phyloP scores from a whole-genome alignment of 1,284 basidiomycete species.

The Leccinum fuscescens region DNA sequence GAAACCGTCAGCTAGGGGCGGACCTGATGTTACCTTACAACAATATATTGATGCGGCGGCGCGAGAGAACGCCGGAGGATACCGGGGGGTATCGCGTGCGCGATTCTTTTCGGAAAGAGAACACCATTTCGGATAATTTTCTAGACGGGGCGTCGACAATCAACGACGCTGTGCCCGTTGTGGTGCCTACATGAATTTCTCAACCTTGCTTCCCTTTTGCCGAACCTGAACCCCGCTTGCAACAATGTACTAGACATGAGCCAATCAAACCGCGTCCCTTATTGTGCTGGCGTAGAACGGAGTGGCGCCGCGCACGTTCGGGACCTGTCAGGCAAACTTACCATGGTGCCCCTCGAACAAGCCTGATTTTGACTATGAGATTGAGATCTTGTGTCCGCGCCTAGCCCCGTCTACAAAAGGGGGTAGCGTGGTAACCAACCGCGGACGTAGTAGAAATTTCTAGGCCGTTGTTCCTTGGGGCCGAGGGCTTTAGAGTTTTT shows the following conservation, averaged over 20 bases:
- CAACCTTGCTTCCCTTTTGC: slow-evolving; percentile 7
- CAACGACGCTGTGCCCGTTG: not conserved
- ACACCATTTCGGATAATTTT: not conserved
- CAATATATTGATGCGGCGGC: slow-evolving; percentile 8
- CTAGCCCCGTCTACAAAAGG: slow-evolving; percentile 17
- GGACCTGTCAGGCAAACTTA: slow-evolving; percentile 10
- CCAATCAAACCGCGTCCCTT: slow-evolving; percentile 12
- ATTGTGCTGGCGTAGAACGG: slow-evolving; percentile 5
- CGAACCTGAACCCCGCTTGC: slow-evolving; percentile 8
- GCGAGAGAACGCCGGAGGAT: slow-evolving; percentile 18
- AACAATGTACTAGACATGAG: slow-evolving; percentile 12
- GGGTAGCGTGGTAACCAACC: slow-evolving; percentile 26
- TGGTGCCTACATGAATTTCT: not conserved
- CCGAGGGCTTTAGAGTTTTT: slow-evolving; percentile 23
- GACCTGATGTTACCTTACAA: slow-evolving; percentile 8
- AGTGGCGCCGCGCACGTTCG: slow-evolving; percentile 3
- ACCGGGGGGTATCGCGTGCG: slow-evolving; percentile 11
- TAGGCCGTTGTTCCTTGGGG: slow-evolving; percentile 20
- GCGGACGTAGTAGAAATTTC: slow-evolving; percentile 15
- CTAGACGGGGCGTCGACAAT: slow-evolving; percentile 7
- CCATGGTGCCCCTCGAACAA: slow-evolving; percentile 19
- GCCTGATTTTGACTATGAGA: slow-evolving; percentile 27
- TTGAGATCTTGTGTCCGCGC: slow-evolving; percentile 15
- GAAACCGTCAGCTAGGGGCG: slow-evolving; percentile 6
- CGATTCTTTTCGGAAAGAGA: slow-evolving; percentile 4